Conservation (phyloP, 2,329 filamentous ascomycete genomes). For the Pleomassaria siparia region DNA sequence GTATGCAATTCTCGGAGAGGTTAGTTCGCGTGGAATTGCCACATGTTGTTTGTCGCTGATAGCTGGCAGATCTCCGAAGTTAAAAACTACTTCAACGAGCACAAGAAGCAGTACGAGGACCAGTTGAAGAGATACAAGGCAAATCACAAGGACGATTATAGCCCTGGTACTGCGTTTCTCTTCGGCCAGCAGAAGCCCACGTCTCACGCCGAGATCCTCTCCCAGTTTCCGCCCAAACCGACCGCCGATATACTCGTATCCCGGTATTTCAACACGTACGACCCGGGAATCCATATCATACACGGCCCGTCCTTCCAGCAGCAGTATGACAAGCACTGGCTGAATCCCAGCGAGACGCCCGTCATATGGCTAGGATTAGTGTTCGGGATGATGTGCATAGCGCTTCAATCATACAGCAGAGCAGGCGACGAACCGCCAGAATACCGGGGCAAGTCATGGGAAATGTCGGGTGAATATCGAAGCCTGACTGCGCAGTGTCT, state of each 20-base stretch:
- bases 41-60: constrained; percentile 10
- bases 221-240: constrained; percentile 76
- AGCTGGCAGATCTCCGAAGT: constrained; percentile 75
- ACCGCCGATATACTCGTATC: constrained; percentile 82
- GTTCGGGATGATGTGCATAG: constrained; percentile 74
- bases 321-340: constrained; percentile 68
- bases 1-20: constrained; percentile 54
- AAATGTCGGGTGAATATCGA: constrained; percentile 60
- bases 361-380: constrained; percentile 78
- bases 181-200: constrained; percentile 71
- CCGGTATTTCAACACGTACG: constrained; percentile 85
- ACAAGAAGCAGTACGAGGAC: constrained; percentile 86
- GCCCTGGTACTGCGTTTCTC: constrained; percentile 72
- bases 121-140: constrained; percentile 76
- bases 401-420: constrained; percentile 77
- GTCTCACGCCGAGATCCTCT: constrained; percentile 73
- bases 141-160: constrained; percentile 59
- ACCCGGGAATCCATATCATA: constrained; percentile 60
- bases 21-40: constrained; percentile 33
- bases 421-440: constrained; percentile 79
- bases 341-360: constrained; percentile 69
- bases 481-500: constrained; percentile 76
- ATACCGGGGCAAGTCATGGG: constrained; percentile 66
- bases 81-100: constrained; percentile 81
- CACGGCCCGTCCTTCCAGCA: constrained; percentile 76